These are phyloP conservation scores for Saprolegnia parasitica DNA, from an alignment of 352 stramenopile species.

Conservation along the genomic window DNA sequence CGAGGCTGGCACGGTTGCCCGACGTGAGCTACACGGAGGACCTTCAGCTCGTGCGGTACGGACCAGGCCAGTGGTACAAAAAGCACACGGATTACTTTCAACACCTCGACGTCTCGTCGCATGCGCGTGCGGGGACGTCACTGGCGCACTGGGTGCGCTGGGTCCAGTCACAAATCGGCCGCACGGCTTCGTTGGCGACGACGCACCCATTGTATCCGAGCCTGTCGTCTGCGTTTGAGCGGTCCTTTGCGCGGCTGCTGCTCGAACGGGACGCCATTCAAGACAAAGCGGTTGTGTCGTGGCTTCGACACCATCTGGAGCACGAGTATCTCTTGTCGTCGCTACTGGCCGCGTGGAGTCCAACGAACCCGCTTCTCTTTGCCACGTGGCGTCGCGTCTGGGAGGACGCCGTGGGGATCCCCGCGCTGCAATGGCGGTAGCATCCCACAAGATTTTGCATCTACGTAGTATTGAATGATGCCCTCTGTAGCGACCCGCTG, in stretches of 20 bases:
- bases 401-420: conserved; percentile 11
- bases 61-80: conserved; percentile 22
- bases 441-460: no score
- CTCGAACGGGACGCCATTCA: background rate
- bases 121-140: conserved; percentile 28
- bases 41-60: conserved; percentile 27
- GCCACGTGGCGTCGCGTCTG: conserved; percentile 5
- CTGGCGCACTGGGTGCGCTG: conserved; percentile 20
- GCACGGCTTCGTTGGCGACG: background rate
- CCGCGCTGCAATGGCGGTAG: conserved; percentile 4
- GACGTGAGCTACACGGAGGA: conserved; percentile 7
- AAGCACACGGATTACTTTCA: conserved; percentile 28
- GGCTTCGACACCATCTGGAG: conserved; percentile 7
- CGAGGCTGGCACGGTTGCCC: conserved; percentile 14
- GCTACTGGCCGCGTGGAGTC: conserved; percentile 9
- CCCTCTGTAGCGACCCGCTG: background rate
- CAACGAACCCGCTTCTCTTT: background rate
- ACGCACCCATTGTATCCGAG: conserved; percentile 15
- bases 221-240: conserved; percentile 1
- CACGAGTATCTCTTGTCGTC: conserved; percentile 24
- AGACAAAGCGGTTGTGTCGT: background rate
- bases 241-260: background rate
- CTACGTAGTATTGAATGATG: no score
- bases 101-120: background rate
- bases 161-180: background rate